These are phyloP conservation scores for Fraxinus dipetala DNA, from an alignment of 305 asterid genomes.

Conservation along the genomic window DNA sequence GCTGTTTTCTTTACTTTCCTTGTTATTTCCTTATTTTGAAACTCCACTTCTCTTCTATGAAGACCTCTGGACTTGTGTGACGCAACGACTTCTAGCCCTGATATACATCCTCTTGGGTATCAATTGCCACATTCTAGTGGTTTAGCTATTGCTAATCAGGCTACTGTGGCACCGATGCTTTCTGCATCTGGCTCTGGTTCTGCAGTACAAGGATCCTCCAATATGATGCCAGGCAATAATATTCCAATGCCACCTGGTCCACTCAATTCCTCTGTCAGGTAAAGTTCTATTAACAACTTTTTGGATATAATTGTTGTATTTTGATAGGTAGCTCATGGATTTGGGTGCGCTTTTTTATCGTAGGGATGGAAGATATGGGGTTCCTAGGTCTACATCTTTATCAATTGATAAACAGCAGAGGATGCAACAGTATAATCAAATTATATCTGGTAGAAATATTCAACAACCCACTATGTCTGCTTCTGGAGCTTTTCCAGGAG, in stretches of 20 bases:
- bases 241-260: slow-evolving; percentile 47
- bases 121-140: slow-evolving; percentile 61
- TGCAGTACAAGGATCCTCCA: slow-evolving; percentile 47
- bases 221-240: slow-evolving; percentile 51
- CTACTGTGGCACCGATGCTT: slow-evolving; percentile 37
- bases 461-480: slow-evolving; percentile 45
- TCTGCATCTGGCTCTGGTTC: slow-evolving; percentile 48
- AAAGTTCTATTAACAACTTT: slow-evolving; percentile 21
- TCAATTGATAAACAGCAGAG: slow-evolving; percentile 61
- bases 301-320: slow-evolving; percentile 16
- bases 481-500: slow-evolving; percentile 52
- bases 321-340: slow-evolving; percentile 11
- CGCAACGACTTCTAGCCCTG: slow-evolving; percentile 42
- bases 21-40: slow-evolving; percentile 13
- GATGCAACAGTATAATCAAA: slow-evolving; percentile 54
- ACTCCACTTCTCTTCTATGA: slow-evolving; percentile 26
- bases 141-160: slow-evolving; percentile 41
- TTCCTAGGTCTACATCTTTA: slow-evolving; percentile 51
- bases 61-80: slow-evolving; percentile 78
- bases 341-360: slow-evolving; percentile 18
- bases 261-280: slow-evolving; percentile 58
- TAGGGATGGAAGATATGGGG: slow-evolving; percentile 58
- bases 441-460: slow-evolving; percentile 47
- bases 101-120: slow-evolving; percentile 45
- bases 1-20: slow-evolving; percentile 1